phyloP scores from a whole-genome alignment of 306 rosid species.

The Vigna hirtella region DNA sequence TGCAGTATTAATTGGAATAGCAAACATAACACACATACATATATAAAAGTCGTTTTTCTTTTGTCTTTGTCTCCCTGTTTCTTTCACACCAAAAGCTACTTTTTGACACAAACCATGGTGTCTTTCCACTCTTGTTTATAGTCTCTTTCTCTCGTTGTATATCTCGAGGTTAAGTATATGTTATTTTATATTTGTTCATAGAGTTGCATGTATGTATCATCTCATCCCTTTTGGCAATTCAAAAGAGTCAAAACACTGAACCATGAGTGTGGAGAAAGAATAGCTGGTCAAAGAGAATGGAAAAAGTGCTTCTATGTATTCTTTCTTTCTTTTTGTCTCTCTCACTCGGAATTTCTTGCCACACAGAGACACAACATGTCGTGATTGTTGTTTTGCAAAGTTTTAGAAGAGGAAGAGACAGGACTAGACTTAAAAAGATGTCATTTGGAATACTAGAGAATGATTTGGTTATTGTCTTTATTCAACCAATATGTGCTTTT shows the following conservation, averaged over 20 bases:
- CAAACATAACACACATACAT: background rate
- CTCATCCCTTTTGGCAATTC: slow-evolving; percentile 36
- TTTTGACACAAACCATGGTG: slow-evolving; percentile 49
- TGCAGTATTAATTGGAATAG: slow-evolving; percentile 38
- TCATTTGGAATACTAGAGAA: slow-evolving; percentile 14
- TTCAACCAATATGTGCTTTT: background rate
- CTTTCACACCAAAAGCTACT: slow-evolving; percentile 44
- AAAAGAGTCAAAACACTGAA: slow-evolving; percentile 38
- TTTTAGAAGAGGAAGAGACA: background rate
- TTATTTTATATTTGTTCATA: too few relatives aligned
- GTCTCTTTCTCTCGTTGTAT: slow-evolving; percentile 48
- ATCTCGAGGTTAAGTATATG: slow-evolving; percentile 46
- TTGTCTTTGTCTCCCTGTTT: slow-evolving; percentile 48
- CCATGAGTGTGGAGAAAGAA: slow-evolving; percentile 8
- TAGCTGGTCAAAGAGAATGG: slow-evolving; percentile 6
- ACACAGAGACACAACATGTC: background rate
- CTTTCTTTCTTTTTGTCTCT: slow-evolving; percentile 29
- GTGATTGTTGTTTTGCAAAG: slow-evolving; percentile 15
- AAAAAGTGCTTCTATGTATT: slow-evolving; percentile 10
- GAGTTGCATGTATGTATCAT: background rate
- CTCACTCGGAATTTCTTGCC: slow-evolving; percentile 28
- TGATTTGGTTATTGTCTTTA: slow-evolving; percentile 24
- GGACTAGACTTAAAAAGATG: background rate
- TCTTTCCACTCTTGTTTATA: slow-evolving; percentile 50
- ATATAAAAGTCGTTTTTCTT: slow-evolving; percentile 36